phyloP scores from a whole-genome alignment of 306 rosid genomes.

The Elaeagnus macrophylla region DNA sequence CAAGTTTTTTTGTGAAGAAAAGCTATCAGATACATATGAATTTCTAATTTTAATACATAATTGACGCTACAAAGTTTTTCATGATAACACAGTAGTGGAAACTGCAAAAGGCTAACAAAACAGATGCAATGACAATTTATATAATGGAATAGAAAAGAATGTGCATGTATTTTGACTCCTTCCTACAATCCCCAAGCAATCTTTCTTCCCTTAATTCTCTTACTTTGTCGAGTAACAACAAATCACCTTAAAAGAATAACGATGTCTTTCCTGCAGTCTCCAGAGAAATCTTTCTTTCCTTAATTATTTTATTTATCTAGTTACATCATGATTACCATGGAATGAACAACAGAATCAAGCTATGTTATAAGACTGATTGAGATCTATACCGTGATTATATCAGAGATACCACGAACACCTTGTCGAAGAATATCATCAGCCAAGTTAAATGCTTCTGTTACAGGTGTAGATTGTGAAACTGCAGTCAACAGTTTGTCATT shows the following conservation, averaged over 20 bases:
- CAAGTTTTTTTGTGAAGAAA: no score
- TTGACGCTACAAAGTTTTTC: no score
- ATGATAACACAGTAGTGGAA: neutral
- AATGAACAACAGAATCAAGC: neutral
- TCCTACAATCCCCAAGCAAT: no score
- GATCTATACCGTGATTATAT: conserved; percentile 81
- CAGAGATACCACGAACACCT: conserved; percentile 99
- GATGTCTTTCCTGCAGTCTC: neutral
- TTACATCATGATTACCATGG: neutral
- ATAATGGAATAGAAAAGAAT: no score
- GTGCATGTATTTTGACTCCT: no score
- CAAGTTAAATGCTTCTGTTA: conserved; percentile 93
- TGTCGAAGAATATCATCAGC: conserved; percentile 98
- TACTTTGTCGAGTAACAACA: neutral
- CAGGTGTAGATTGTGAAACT: conserved; percentile 91
- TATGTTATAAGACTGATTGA: neutral
- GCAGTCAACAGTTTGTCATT: conserved; percentile 96
- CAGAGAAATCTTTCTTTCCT: neutral
- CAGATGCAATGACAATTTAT: neutral
- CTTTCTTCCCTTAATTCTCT: neutral
- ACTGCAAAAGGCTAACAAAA: neutral
- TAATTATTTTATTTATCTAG: neutral
- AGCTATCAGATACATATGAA: no score
- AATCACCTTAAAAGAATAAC: no score
- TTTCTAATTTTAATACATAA: no score